These are phyloP conservation scores for Cyberlindnera nakhonratchasimensis DNA, from an alignment of 805 yeast species.

Conservation along the genomic window DNA sequence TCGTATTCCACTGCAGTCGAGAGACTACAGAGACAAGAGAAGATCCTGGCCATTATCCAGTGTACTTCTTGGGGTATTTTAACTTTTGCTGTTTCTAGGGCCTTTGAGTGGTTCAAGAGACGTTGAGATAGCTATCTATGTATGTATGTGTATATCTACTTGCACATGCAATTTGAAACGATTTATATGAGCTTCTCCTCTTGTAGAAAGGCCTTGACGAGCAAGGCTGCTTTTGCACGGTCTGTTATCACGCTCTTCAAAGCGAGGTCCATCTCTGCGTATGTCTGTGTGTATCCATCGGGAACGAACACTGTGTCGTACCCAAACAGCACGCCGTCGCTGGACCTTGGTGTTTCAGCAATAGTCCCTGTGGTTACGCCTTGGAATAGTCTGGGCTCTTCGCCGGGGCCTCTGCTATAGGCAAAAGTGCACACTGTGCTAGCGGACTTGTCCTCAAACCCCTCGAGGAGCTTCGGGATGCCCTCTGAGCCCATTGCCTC, in stretches of 20 bases:
- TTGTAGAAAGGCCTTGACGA: conserved; percentile 54
- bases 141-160: not conserved
- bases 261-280: conserved; percentile 81
- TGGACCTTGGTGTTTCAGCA: conserved; percentile 48
- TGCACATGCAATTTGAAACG: not conserved
- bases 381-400: conserved; percentile 68
- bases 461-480: conserved; percentile 68
- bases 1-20: conserved; percentile 66
- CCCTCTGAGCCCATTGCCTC: conserved; percentile 70
- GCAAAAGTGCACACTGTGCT: conserved; percentile 90
- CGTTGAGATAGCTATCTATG: not conserved
- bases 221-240: conserved; percentile 67
- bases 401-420: conserved; percentile 75
- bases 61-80: not conserved
- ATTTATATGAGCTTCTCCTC: too few species aligned
- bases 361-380: conserved; percentile 82
- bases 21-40: conserved; percentile 51
- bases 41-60: conserved; percentile 37
- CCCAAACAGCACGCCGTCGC: conserved; percentile 73
- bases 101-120: conserved; percentile 5
- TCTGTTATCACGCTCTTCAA: conserved; percentile 82
- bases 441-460: conserved; percentile 81
- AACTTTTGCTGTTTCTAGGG: conserved; percentile 6
- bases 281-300: conserved; percentile 63
- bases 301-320: conserved; percentile 94